Conservation (phyloP, 257 asterid genomes). For the Solanum peruvianum region DNA sequence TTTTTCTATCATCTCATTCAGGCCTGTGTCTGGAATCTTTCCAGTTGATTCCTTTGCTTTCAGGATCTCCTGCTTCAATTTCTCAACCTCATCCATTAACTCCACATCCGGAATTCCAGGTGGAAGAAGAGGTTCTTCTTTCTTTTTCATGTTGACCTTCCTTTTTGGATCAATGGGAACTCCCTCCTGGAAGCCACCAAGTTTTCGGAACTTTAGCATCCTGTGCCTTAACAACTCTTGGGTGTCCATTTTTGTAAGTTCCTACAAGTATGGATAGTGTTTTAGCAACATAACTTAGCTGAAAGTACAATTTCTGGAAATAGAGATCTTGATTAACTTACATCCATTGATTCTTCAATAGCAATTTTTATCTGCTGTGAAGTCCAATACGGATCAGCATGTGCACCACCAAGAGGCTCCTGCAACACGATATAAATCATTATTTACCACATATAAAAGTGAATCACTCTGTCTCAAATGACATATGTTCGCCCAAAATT, state of each 20-base stretch:
- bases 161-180: slow-evolving; percentile 50
- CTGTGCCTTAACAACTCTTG: slow-evolving; percentile 59
- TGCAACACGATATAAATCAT: slow-evolving; percentile 11
- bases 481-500: background rate
- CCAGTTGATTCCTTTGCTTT: slow-evolving; percentile 35
- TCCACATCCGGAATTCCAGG: slow-evolving; percentile 33
- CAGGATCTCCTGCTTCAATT: slow-evolving; percentile 39
- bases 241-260: slow-evolving; percentile 61
- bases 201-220: slow-evolving; percentile 51
- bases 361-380: slow-evolving; percentile 85
- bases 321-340: slow-evolving; percentile 31
- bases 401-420: slow-evolving; percentile 99
- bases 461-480: background rate
- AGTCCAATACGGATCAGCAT: slow-evolving; percentile 87
- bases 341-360: slow-evolving; percentile 78
- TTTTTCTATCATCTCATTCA: slow-evolving; percentile 40
- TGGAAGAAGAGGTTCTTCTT: slow-evolving; percentile 38
- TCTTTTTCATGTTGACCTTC: slow-evolving; percentile 60
- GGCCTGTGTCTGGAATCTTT: slow-evolving; percentile 17
- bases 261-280: slow-evolving; percentile 33
- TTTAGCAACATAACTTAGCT: slow-evolving; percentile 5
- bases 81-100: slow-evolving; percentile 51
- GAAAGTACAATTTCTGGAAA: background rate
- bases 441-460: background rate
- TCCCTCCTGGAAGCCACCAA: slow-evolving; percentile 68